phyloP scores from a whole-genome alignment of 2,329 filamentous ascomycete genomes.

The Chaetomium sp. region DNA sequence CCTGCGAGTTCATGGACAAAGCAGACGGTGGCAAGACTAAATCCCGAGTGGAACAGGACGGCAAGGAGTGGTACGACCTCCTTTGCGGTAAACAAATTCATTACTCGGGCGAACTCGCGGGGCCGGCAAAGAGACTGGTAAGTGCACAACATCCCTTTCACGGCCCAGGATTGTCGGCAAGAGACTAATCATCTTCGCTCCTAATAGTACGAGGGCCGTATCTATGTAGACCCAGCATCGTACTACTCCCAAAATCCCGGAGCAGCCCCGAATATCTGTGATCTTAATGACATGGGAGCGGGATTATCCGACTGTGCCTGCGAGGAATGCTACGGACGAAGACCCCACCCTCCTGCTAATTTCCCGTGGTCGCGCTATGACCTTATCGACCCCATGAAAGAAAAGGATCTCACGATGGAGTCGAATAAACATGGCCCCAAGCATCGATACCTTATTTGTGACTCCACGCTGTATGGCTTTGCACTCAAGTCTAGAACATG shows the following conservation, averaged over 20 bases:
- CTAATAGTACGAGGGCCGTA: background rate
- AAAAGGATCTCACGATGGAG: no score
- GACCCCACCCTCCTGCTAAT: no score
- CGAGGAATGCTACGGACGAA: no score
- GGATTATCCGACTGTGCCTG: no score
- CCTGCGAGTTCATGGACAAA: background rate
- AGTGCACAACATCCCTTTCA: background rate
- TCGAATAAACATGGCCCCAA: no score
- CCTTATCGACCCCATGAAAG: no score
- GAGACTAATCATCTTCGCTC: background rate
- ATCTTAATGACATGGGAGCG: background rate
- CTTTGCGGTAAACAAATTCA: background rate
- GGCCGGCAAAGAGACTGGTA: background rate
- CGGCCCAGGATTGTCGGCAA: background rate
- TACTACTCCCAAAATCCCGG: background rate
- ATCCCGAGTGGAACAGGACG: background rate
- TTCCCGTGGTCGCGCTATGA: no score
- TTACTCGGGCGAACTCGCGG: background rate
- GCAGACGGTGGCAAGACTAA: background rate
- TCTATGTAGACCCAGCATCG: background rate
- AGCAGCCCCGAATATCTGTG: background rate
- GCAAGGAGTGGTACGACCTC: background rate
- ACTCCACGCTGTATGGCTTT: no score
- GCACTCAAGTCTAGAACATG: no score
- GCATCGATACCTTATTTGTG: no score